Evolutionary conservation across 768 basidiomycete species (phyloP), one percentile per base, ranked within the genome.

Genomic region (Leccinum ochraceum): DNA sequence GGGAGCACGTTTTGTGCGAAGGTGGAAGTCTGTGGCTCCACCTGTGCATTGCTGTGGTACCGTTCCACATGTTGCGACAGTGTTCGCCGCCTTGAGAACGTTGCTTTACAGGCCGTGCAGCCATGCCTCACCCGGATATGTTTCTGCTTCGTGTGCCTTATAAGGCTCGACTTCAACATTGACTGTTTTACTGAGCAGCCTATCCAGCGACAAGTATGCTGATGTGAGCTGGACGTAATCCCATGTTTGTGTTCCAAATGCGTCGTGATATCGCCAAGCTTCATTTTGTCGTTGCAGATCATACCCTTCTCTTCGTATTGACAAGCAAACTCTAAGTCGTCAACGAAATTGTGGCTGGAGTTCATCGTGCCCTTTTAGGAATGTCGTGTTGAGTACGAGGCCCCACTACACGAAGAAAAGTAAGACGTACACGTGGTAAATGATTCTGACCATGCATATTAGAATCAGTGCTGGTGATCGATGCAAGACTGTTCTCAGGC

Each of bases 101-200:
- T 37, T 37, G 6, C 6, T 16, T 37, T 13, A 16, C 37, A 37
- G 37, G 6, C 16, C 37, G 16, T 37, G 7, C 16, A 37, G 1
- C 16, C 37, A 37, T 37, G 37, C 37, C 16, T 37, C 16, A 37
- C 5, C 37, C 13, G 37, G 37, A 37, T 37, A 37, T 37, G 37
- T 37, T 37, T 16, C 37, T 37, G 6, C 16, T 37, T 37, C 16
- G 37, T 37, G 16, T 37, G 37, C 37, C 37, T 6, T 37, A 37
- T 42, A 3, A 62, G 61, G 30, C 60, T 62, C 16, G 53, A 44
- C 28, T 44, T 57, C 34, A 1, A 36, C 61, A 63, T 62, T 2
- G 60, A 11, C 16, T 0, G 6, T 7, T 26, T 8, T 6, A 13
- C 14, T 20, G 3, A 5, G 17, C 61, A 63, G 1, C 2, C 1